Base-by-base conservation (phyloP, 768 basidiomycete genomes). In the Tylopilus cervinicoccineus region DNA sequence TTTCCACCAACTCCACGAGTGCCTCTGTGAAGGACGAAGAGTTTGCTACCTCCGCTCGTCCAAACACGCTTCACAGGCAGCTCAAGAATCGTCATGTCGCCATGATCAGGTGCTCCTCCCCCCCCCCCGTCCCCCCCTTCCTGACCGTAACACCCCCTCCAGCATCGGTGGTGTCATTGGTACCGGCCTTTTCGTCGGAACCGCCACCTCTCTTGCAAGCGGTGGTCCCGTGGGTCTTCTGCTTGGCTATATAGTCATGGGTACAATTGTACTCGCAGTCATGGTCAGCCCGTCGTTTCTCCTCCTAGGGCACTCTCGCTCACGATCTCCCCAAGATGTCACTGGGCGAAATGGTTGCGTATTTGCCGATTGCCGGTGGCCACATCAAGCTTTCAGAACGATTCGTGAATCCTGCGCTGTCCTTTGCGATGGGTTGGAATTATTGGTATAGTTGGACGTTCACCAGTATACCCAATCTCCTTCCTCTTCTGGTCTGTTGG, bases 361-460 rank as follows among this genome's bases (percentile, higher is more conserved):
- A 75, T 64, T 75, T 92, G 6, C 89, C 89, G 0, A 75, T 92
- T 43, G 76, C 86, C 22, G 89, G 89, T 48, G 89, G 81, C 38
- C 88, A 90, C 56, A 89, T 91, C 65, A 87, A 75, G 50, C 69
- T 92, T 16, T 83, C 89, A 0, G 88, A 85, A 62, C 85, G 89
- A 24, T 93, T 92, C 57, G 83, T 92, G 7, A 79, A 88, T 51
- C 84, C 80, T 14, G 84, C 86, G 1, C 71, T 88, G 50, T 85
- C 86, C 20, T 70, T 71, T 38, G 60, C 74, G 5, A 72, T 75
- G 76, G 76, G 76, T 19, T 78, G 76, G 76, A 80, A 77, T 54
- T 79, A 78, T 53, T 78, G 76, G 77, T 66, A 68, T 20, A 65
- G 59, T 48, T 62, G 66, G 67, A 53, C 44, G 2, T 60, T 61